Evolutionary conservation across 2,329 filamentous ascomycete genomes (phyloP), one percentile per base, ranked within the genome.

Genomic region (Thielaviopsis cerberus): DNA sequence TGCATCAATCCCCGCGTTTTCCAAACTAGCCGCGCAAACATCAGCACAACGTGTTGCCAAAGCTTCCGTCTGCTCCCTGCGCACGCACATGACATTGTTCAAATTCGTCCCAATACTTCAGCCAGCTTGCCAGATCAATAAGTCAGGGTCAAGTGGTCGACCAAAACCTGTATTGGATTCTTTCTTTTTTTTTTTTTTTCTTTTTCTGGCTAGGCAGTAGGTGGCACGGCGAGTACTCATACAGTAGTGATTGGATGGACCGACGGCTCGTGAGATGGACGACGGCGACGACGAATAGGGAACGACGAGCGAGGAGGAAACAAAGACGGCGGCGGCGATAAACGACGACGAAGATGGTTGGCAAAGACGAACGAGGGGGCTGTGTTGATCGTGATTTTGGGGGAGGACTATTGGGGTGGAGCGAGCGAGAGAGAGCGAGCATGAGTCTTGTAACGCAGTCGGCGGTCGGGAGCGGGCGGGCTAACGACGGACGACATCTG

Each of bases 41-140:
- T 20, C 24, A 52, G 17, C 23, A 52, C 23, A 52, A n/a, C 10
- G 26, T 17, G 51, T 65, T 61, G 62, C 63, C 61, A 65, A 56
- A 50, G 41, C 54, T 51, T 56, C 50, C n/a, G 41, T 27, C 34
- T 50, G 41, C 54, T 48, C n/a, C 41, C 41, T 56, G 54, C 54
- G 54, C 54, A 22, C 54, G 30, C 54, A 41, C n/a, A 51, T 13
- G 8, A 51, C 37, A 56, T n/a, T 48, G 55, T 57, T 57, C 26
- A 53, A 41, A 45, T 56, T 45, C 56, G 51, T 48, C 34, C 56
- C 51, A 41, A 60, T 60, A 60, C 58, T 57, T 57, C 54, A 57
- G 22, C 55, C 53, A 51, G 58, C 55, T 60, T 41, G 41, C 54
- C 58, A 57, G 20, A 53, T 13, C 24, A 48, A 48, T 51, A 30